Evolutionary conservation across 164 flowering plant genomes (phyloP), one percentile per base, ranked within the genome.

Genomic region (Umbellularia californica): DNA sequence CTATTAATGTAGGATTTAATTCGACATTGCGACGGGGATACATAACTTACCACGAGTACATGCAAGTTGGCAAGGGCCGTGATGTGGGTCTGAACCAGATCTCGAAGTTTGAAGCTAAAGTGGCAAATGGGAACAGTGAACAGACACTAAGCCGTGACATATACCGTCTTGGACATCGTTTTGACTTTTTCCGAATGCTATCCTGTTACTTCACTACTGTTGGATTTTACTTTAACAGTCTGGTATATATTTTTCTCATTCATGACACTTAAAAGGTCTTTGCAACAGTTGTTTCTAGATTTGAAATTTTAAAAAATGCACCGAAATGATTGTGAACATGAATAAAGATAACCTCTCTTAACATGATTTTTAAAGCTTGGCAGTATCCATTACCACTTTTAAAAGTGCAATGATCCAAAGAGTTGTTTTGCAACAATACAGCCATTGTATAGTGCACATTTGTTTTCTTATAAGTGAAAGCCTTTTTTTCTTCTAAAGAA

Each of bases 1-100:
- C 23, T n/a, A 70, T 35, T 70, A 2, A 17, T 83, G 65, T 77
- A 95, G 98, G 98, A 76, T 95, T 83, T 77, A 95, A 92, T 77
- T 86, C 95, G 51, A 87, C 89, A 22, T 75, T 92, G 71, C 76
- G 98, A 50, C 83, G 85, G 68, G 98, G 98, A 71, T 76, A 82
- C 74, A 78, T 95, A 69, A 89, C 93, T 11, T 90, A 95, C 81
- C 95, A 87, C 81, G 98, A 95, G 83, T 95, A 95, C 84, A 83
- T 95, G 79, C 98, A 95, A 86, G 92, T 92, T 72, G 97, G 98
- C 25, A 95, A 95, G 84, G 98, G 98, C 30, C 92, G 98, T 72
- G 98, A 95, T 79, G 97, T 95, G 20, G 94, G 98, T 71, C 90
- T 95, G 20, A 95, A 90, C 76, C 97, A 89, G 83, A 92, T 95